Conservation (phyloP, 1,139 yeast genomes). For the Sugiyamaella xylanicola region DNA sequence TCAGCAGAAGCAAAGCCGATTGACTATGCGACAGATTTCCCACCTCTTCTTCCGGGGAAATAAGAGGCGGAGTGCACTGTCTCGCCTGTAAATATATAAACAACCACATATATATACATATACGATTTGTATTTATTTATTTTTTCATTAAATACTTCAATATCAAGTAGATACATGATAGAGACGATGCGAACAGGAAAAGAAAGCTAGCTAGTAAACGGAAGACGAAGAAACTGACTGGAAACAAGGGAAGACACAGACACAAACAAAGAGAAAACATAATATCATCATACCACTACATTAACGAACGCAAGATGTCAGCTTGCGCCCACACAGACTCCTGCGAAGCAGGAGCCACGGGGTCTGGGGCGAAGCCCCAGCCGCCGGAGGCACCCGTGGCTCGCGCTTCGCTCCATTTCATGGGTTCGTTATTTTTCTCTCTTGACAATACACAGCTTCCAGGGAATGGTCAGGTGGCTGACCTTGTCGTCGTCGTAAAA, state of each 20-base stretch:
- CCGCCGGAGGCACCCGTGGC: too few species aligned
- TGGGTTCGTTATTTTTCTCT: slow-evolving; percentile 6
- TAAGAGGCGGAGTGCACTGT: not conserved
- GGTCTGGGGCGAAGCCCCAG: too few species aligned
- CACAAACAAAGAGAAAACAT: not conserved
- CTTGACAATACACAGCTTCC: slow-evolving; percentile 82
- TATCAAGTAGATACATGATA: not conserved
- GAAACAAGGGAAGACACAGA: not conserved
- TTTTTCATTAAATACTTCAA: not conserved
- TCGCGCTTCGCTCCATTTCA: too few species aligned
- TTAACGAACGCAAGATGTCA: not conserved
- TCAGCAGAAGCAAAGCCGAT: not conserved
- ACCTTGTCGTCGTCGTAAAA: slow-evolving; percentile 86
- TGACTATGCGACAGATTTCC: slow-evolving; percentile 10
- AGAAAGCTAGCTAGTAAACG: not conserved
- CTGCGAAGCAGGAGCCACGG: too few species aligned
- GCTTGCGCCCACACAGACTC: not conserved
- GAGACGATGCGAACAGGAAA: slow-evolving; percentile 1
- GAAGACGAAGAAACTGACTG: not conserved
- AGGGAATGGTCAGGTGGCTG: slow-evolving; percentile 73
- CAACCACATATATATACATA: not conserved
- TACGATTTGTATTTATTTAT: slow-evolving; percentile 5
- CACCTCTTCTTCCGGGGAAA: slow-evolving; percentile 5
- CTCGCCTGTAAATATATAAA: not conserved
- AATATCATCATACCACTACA: not conserved